phyloP scores from a whole-genome alignment of 495 filamentous ascomycete genomes.

The Echria macrotheca region DNA sequence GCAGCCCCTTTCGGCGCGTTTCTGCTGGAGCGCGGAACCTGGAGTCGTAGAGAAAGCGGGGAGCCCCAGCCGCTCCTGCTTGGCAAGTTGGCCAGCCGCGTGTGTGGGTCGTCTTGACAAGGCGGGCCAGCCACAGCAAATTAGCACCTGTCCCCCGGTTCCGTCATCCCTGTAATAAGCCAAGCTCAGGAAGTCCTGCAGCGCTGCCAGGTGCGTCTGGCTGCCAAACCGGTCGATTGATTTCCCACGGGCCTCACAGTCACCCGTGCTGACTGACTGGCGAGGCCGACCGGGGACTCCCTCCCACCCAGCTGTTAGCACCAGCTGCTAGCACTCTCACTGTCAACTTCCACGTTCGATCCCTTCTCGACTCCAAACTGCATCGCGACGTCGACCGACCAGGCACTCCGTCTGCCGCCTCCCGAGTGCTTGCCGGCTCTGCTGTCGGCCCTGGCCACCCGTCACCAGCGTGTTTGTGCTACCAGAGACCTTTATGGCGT shows the following conservation, averaged over 20 bases:
- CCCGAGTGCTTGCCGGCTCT: neutral
- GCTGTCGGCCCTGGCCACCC: too few relatives aligned
- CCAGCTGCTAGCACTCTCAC: too few relatives aligned
- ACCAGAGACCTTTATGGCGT: constrained; percentile 21
- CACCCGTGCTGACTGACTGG: constrained; percentile 5
- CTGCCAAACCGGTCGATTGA: neutral
- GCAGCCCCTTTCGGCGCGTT: neutral
- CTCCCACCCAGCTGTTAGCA: neutral
- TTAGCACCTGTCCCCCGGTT: constrained; percentile 11
- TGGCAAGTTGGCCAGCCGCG: constrained; percentile 1
- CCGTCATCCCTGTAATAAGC: constrained; percentile 6
- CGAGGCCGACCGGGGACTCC: too few relatives aligned
- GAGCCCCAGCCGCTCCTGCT: neutral
- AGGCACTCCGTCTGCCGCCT: too few relatives aligned
- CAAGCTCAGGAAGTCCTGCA: neutral
- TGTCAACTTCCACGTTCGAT: too few relatives aligned
- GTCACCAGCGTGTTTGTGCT: constrained; percentile 19
- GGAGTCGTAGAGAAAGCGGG: too few relatives aligned
- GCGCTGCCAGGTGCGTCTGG: neutral
- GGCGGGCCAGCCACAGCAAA: constrained; percentile 23
- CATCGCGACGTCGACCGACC: too few relatives aligned
- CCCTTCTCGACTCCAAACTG: too few relatives aligned
- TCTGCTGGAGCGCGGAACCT: neutral
- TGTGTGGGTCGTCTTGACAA: constrained; percentile 2
- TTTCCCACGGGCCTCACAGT: constrained; percentile 10